Evolutionary conservation across 2,329 filamentous ascomycete genomes (phyloP).

Genomic region (Cercospora sesami): DNA sequence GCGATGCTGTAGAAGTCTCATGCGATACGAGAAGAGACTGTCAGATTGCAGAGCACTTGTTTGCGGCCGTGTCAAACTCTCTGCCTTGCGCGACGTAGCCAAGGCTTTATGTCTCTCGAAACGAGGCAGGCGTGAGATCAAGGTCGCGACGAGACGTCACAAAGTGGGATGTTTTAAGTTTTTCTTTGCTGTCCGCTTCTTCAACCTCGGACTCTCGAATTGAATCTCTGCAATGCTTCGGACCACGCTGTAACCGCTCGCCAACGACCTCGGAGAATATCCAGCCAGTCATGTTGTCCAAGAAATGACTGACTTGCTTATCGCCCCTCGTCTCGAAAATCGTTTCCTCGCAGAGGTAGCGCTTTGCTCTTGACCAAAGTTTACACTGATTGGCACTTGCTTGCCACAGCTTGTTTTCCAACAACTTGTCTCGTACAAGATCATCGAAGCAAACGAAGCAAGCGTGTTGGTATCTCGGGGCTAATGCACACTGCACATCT

Average conservation of each 20-base stretch:
- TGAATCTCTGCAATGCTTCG: not conserved
- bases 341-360: not conserved
- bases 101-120: not conserved
- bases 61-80: not conserved
- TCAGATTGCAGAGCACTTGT: not conserved
- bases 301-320: not conserved
- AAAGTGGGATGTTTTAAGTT: not conserved
- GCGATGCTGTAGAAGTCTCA: not conserved
- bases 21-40: not conserved
- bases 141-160: not conserved
- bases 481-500: not conserved
- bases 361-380: not conserved
- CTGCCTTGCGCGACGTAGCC: not conserved
- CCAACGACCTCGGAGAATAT: not conserved
- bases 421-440: constrained; percentile 2
- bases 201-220: not conserved
- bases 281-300: not conserved
- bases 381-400: not conserved
- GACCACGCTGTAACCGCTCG: not conserved
- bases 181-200: too few relatives aligned
- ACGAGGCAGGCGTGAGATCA: too few relatives aligned
- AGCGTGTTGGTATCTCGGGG: not conserved
- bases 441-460: not conserved
- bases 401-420: not conserved
- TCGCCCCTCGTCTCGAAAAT: not conserved